Evolutionary conservation across 371 early-diverging fungal species (phyloP), one percentile per base, ranked within the genome.

Genomic region (Apophysomyces sp.): DNA sequence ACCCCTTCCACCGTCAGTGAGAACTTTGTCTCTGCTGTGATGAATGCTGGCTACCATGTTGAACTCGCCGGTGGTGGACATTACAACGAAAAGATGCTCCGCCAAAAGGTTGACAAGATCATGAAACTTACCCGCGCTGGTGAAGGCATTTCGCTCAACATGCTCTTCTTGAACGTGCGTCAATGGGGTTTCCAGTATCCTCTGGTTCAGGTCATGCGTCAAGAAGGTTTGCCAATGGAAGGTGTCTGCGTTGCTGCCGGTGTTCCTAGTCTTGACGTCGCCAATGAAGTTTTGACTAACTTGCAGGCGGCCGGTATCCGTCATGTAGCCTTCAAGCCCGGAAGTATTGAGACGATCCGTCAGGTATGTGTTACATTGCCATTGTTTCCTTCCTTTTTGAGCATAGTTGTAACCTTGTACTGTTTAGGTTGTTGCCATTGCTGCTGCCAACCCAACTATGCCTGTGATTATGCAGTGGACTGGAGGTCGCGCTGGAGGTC

Each of bases 121-220:
- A 90, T 94, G 83, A 69, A 82, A 0, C 63, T 82, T 26, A 85
- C 92, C 61, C 87, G 85, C 28, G 88, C 94, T n/a, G 96, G 98
- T 37, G 89, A 90, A 60, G 94, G 94, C 53, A 84, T 97, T 55
- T 89, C 93, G 26, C 75, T 97, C 67, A 97, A 97, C 81, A 91
- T 92, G 41, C 80, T 97, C 30, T 97, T 94, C 85, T 74, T 97
- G 61, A 97, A 96, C 74, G 93, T 94, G 28, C 89, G 94, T 67
- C 90, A 94, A 66, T 97, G 98, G 98, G 94, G 94, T 9, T 94
- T 95, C 91, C 96, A 96, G 77, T 94, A 93, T 72, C 98, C 98
- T 31, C 77, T 92, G 29, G 86, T 92, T 30, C 90, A 89, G 76
- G 83, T 87, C 52, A 91, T 97, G 92, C 91, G 96, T 53, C 79